phyloP scores from a whole-genome alignment of 345 rosid species.

The Pistacia integerrima region DNA sequence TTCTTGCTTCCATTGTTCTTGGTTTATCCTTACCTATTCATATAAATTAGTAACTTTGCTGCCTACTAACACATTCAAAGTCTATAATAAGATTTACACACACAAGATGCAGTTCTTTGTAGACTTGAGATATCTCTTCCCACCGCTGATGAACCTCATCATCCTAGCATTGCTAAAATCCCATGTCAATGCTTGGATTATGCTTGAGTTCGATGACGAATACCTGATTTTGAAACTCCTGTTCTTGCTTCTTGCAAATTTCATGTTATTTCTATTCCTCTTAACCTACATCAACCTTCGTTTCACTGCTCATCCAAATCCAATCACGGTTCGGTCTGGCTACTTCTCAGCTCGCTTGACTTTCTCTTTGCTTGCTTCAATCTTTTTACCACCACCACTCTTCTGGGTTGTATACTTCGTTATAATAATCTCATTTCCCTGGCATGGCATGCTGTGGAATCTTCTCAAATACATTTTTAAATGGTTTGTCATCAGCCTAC shows the following conservation, averaged over 20 bases:
- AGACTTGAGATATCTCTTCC: no score
- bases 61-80: no score
- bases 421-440: not conserved
- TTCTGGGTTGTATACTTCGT: conserved; percentile 5
- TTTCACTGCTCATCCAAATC: not conserved
- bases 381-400: not conserved
- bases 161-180: no score
- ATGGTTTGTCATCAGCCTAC: not conserved
- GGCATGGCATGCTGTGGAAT: not conserved
- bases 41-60: no score
- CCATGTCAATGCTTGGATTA: no score
- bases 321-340: not conserved
- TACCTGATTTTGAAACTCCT: not conserved
- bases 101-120: no score
- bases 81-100: no score
- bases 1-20: no score
- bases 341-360: not conserved
- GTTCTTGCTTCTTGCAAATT: not conserved
- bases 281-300: not conserved
- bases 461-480: not conserved
- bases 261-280: not conserved
- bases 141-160: no score
- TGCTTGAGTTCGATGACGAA: no score
- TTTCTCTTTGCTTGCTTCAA: not conserved
- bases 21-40: no score